Evolutionary conservation across 257 asterid species (phyloP).

Genomic region (Przewalskia tangutica): DNA sequence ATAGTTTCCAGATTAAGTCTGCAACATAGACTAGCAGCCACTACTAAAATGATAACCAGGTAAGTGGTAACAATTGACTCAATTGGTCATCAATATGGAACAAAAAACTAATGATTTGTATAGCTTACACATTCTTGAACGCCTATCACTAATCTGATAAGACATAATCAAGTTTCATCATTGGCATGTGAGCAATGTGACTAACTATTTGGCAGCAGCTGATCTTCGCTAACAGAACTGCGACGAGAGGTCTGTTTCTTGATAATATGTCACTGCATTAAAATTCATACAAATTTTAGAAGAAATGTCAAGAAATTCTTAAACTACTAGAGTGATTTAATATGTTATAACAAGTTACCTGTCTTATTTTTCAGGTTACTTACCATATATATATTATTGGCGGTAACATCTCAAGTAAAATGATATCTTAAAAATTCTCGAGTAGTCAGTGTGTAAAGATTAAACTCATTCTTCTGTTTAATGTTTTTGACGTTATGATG

Average conservation of each 20-base stretch:
- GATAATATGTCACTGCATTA: conserved; percentile 18
- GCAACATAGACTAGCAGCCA: neutral
- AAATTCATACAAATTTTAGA: neutral
- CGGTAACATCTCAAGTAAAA: too few relatives aligned
- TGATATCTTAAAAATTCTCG: too few relatives aligned
- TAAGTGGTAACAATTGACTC: neutral
- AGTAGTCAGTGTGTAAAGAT: too few relatives aligned
- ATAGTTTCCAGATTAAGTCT: neutral
- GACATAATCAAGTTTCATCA: neutral
- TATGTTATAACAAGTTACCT: neutral
- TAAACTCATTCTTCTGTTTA: too few relatives aligned
- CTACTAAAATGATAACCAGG: neutral
- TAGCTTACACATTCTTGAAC: neutral
- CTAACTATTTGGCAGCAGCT: neutral
- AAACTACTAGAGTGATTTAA: neutral
- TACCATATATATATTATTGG: too few relatives aligned
- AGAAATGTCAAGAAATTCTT: neutral
- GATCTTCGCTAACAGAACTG: neutral
- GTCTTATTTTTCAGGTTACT: neutral
- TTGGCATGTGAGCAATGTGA: neutral
- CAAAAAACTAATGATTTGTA: neutral
- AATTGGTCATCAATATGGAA: neutral
- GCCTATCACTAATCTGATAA: neutral
- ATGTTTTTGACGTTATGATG: neutral
- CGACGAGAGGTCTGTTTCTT: conserved; percentile 4